phyloP scores from a whole-genome alignment of 768 basidiomycete genomes.

The Naematelia aurantialba region DNA sequence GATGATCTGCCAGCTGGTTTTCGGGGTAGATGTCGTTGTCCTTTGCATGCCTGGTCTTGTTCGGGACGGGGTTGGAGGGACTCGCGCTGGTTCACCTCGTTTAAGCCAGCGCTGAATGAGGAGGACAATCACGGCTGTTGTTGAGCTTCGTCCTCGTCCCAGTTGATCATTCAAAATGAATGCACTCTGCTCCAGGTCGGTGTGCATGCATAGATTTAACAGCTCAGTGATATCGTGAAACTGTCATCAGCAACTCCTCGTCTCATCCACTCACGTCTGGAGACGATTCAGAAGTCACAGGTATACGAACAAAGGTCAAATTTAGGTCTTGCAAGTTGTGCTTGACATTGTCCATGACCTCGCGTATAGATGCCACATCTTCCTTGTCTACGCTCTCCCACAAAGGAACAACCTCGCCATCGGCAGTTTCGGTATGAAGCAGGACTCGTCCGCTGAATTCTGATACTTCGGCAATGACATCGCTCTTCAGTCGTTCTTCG shows the following conservation, averaged over 20 bases:
- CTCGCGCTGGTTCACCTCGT: neutral
- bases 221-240: slow-evolving; percentile 52
- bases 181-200: slow-evolving; percentile 61
- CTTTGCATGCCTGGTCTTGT: slow-evolving; percentile 4
- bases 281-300: slow-evolving; percentile 79
- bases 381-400: slow-evolving; percentile 82
- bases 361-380: slow-evolving; percentile 76
- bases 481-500: slow-evolving; percentile 82
- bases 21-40: slow-evolving; percentile 6
- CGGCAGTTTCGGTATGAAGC: slow-evolving; percentile 80
- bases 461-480: slow-evolving; percentile 76
- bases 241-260: slow-evolving; percentile 16
- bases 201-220: slow-evolving; percentile 70
- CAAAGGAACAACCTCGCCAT: slow-evolving; percentile 83
- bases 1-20: slow-evolving; percentile 57
- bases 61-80: slow-evolving; percentile 10
- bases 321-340: slow-evolving; percentile 54
- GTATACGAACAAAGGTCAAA: slow-evolving; percentile 76
- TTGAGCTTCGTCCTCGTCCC: slow-evolving; percentile 79
- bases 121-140: slow-evolving; percentile 81
- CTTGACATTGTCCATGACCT: slow-evolving; percentile 65
- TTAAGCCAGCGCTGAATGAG: slow-evolving; percentile 78
- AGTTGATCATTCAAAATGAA: slow-evolving; percentile 95
- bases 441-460: slow-evolving; percentile 80
- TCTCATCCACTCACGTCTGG: slow-evolving; percentile 50